phyloP scores from a whole-genome alignment of 352 stramenopile species.

The Globisporangium nagaii region DNA sequence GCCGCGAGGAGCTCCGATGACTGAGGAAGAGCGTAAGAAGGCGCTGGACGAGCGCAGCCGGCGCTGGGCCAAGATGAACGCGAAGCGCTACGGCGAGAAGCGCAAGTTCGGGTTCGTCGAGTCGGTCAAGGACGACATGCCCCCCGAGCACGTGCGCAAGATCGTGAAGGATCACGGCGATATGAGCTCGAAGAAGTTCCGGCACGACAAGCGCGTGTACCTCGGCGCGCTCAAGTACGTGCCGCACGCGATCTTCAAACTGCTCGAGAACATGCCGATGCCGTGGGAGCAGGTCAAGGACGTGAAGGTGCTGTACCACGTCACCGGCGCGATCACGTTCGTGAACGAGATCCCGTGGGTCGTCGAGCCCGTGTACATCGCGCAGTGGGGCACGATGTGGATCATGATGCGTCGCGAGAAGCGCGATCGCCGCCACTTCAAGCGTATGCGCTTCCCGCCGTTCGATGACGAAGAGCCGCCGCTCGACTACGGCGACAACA shows the following conservation, averaged over 20 bases:
- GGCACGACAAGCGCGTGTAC: constrained; percentile 98
- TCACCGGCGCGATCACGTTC: constrained; percentile 99
- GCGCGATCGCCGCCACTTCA: constrained; percentile 98
- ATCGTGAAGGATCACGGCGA: constrained; percentile 99
- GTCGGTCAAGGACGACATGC: constrained; percentile 89
- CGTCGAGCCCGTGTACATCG: constrained; percentile 99
- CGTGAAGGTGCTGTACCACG: constrained; percentile 99
- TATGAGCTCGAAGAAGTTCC: constrained; percentile 99
- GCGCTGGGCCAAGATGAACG: constrained; percentile 88
- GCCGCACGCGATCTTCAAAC: constrained; percentile 98
- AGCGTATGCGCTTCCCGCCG: constrained; percentile 99
- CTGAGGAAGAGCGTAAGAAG: constrained; percentile 54
- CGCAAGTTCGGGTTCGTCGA: constrained; percentile 93
- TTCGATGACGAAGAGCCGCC: constrained; percentile 99
- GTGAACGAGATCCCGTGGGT: constrained; percentile 99
- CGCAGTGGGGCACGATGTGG: constrained; percentile 99
- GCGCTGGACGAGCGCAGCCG: constrained; percentile 78
- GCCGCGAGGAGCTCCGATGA: constrained; percentile 12
- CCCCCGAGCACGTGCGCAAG: constrained; percentile 97
- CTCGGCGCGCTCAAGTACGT: constrained; percentile 99
- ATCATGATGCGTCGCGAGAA: constrained; percentile 99
- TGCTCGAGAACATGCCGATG: constrained; percentile 99
- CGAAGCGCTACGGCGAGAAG: constrained; percentile 93
- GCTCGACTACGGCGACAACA: constrained; percentile 95
- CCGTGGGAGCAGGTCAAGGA: constrained; percentile 99